These are phyloP conservation scores for Debaryomycetaceae sp. DNA, from an alignment of 1,139 yeast genomes.

Conservation along the genomic window DNA sequence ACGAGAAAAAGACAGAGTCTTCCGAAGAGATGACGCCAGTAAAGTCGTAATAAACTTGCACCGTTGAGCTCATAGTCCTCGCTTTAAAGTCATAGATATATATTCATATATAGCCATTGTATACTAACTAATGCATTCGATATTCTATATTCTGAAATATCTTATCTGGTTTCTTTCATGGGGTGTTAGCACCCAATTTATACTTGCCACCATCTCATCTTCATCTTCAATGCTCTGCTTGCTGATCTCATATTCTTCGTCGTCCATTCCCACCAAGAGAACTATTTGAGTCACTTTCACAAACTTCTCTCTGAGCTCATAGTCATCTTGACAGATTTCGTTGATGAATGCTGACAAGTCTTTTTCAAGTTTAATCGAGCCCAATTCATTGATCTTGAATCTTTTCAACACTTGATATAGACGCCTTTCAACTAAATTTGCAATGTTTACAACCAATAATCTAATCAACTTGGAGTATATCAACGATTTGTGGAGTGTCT, in stretches of 20 bases:
- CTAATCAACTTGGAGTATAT: conserved; percentile 47
- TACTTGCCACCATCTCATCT: conserved; percentile 36
- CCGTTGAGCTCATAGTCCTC: too few species aligned
- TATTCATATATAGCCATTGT: background rate
- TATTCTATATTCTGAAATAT: conserved; percentile 33
- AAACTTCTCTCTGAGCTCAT: conserved; percentile 73
- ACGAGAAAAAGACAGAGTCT: too few species aligned
- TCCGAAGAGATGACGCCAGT: too few species aligned
- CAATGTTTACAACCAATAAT: conserved; percentile 51
- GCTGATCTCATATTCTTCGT: conserved; percentile 58
- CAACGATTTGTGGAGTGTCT: conserved; percentile 49
- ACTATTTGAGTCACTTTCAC: conserved; percentile 80
- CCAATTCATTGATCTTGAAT: conserved; percentile 67
- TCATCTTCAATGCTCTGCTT: conserved; percentile 37
- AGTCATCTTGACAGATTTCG: conserved; percentile 59
- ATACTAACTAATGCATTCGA: background rate
- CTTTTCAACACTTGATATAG: conserved; percentile 62
- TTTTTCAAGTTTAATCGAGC: conserved; percentile 79
- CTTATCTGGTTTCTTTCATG: conserved; percentile 64
- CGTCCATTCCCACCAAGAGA: conserved; percentile 78
- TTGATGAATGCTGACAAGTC: conserved; percentile 74
- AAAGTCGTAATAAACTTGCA: too few species aligned
- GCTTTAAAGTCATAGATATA: background rate
- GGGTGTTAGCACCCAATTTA: conserved; percentile 80
- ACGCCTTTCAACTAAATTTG: conserved; percentile 57